Conservation (phyloP, 2,329 filamentous ascomycete genomes). For the Fusarium sp. region DNA sequence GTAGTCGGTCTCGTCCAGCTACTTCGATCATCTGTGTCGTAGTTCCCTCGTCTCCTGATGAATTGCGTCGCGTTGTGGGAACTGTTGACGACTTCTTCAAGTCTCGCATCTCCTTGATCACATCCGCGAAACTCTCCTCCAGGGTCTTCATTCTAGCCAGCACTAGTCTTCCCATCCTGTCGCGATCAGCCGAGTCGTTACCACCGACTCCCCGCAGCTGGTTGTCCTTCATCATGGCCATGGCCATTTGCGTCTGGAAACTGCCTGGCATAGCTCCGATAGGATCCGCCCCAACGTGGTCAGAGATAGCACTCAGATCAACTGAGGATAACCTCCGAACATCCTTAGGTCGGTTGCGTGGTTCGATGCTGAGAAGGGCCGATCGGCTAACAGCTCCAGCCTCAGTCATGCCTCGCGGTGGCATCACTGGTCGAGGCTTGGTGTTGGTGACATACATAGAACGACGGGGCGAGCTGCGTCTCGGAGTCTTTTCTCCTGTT, state of each 20-base stretch:
- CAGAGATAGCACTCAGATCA: conserved; percentile 79
- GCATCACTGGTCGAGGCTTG: conserved; percentile 67
- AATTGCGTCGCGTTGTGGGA: conserved; percentile 63
- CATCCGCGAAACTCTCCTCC: conserved; percentile 89
- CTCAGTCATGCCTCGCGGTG: conserved; percentile 53
- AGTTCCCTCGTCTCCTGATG: conserved; percentile 57
- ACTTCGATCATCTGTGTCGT: conserved; percentile 49
- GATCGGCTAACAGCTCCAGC: conserved; percentile 53
- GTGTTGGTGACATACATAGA: conserved; percentile 57
- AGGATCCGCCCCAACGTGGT: conserved; percentile 69
- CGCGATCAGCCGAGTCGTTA: conserved; percentile 59
- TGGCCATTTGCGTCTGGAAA: conserved; percentile 83
- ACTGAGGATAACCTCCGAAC: conserved; percentile 68
- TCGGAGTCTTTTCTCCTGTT: conserved; percentile 53
- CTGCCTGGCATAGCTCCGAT: conserved; percentile 75
- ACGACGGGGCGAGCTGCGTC: conserved; percentile 60
- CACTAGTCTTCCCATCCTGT: conserved; percentile 83
- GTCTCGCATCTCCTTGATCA: conserved; percentile 82
- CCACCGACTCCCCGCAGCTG: conserved; percentile 61
- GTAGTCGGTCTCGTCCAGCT: conserved; percentile 48
- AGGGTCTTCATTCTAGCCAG: conserved; percentile 91
- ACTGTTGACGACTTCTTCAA: conserved; percentile 62
- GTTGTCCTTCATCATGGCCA: conserved; percentile 70
- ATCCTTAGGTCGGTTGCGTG: conserved; percentile 54
- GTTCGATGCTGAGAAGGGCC: conserved; percentile 63